phyloP scores from a whole-genome alignment of 768 basidiomycete genomes.

The Hygrophoropsis aurantiaca region DNA sequence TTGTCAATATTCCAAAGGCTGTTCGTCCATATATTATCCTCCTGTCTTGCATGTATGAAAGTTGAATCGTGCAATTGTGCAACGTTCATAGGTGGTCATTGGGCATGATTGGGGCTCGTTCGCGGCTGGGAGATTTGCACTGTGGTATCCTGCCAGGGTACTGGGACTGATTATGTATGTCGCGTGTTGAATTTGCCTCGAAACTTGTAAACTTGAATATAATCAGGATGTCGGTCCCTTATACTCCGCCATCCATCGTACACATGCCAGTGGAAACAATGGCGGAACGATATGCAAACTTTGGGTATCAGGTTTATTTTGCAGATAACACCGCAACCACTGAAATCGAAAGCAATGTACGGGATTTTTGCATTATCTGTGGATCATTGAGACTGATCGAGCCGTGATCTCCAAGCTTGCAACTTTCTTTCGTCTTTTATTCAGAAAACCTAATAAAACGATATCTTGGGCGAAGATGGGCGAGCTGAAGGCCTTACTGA shows the following conservation, averaged over 20 bases:
- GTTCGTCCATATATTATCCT: constrained; percentile 36
- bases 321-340: constrained; percentile 47
- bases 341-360: constrained; percentile 59
- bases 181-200: background rate
- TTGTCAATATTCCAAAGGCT: constrained; percentile 49
- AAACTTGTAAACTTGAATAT: background rate
- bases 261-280: constrained; percentile 54
- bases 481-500: constrained; percentile 9
- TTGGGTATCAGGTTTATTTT: constrained; percentile 72
- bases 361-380: constrained; percentile 8
- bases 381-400: background rate
- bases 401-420: constrained; percentile 28
- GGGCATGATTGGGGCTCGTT: constrained; percentile 84
- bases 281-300: constrained; percentile 50
- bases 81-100: constrained; percentile 50
- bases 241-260: constrained; percentile 51
- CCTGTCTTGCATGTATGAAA: background rate
- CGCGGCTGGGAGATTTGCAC: constrained; percentile 62
- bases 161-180: constrained; percentile 60
- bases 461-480: background rate
- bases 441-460: background rate
- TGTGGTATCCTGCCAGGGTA: constrained; percentile 70
- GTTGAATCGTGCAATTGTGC: background rate
- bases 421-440: constrained; percentile 16
- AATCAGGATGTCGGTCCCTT: constrained; percentile 65